Evolutionary conservation across 192 early-diverging fungal species (phyloP), one percentile per base, ranked within the genome.

Genomic region (Entomortierella chlamydospora): DNA sequence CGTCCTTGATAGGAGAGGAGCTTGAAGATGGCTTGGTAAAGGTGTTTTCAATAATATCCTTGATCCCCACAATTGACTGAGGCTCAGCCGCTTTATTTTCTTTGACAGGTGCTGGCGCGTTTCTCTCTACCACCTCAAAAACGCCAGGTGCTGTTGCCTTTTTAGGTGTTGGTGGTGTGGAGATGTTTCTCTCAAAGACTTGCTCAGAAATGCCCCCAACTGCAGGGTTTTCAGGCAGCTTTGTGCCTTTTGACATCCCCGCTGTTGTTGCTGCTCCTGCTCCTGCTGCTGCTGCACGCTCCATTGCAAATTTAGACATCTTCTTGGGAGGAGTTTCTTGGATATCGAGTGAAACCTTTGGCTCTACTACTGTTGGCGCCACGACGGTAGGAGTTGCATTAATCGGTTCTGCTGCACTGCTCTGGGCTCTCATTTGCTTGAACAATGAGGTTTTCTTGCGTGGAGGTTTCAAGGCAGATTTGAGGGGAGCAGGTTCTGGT

Each of bases 271-370:
- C 34, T 10, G n/a, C n/a, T 28, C 42, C 61, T 70, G 42, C 52
- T 60, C 55, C 68, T 41, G 61, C 34, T 41, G 62, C 73, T 45
- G 80, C 54, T 65, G 69, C 59, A 17, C 68, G 63, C 25, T 62
- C 64, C 63, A 31, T 41, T 2, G 68, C 70, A 66, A 81, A 81
- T 43, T 63, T 81, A 2, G 77, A 81, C 57, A 72, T 33, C 52
- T 81, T 81, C 15, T 71, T 71, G 31, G 66, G 49, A 42, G 45
- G 25, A 11, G 34, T 11, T 42, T 33, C 20, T 25, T 65, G 50
- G 20, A 43, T 31, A 1, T 34, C 31, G 11, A 57, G 26, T 18
- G 25, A 30, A 4, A 9, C n/a, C 34, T 64, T 20, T 47, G 13
- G 37, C 13, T 52, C 45, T 12, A 47, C 15, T 12, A 47, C 29